These are phyloP conservation scores for Cladosporium oxysporum DNA, from an alignment of 2,329 filamentous ascomycete genomes.

Conservation along the genomic window DNA sequence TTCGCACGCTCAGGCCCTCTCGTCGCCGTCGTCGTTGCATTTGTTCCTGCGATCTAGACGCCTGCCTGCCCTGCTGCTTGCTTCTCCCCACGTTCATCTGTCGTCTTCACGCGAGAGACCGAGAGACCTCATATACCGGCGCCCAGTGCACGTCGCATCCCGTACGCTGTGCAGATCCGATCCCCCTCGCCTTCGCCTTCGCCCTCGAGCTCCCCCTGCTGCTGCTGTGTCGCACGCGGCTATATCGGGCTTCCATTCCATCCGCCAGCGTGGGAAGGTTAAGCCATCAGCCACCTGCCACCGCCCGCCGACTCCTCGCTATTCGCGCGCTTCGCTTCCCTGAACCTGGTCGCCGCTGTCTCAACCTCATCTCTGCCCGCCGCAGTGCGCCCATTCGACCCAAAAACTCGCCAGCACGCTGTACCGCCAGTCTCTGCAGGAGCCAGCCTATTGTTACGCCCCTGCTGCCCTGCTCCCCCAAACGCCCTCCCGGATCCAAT, in stretches of 20 bases:
- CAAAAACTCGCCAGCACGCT: background rate
- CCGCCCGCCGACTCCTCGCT: background rate
- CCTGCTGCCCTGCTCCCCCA: background rate
- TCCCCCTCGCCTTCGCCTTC: background rate
- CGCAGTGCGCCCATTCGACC: conserved; percentile 15
- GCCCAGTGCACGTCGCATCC: background rate
- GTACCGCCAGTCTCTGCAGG: conserved; percentile 14
- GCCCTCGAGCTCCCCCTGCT: background rate
- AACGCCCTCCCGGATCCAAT: background rate
- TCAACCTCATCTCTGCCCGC: conserved; percentile 17
- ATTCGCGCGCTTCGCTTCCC: conserved; percentile 2
- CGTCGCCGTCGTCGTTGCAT: conserved; percentile 1
- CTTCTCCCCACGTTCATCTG: background rate
- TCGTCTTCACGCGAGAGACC: conserved; percentile 9
- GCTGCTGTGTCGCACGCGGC: background rate
- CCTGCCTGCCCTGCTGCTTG: background rate
- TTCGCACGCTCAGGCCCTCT: conserved; percentile 9
- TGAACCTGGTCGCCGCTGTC: conserved; percentile 12
- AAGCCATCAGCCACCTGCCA: conserved; percentile 10
- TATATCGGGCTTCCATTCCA: conserved; percentile 3
- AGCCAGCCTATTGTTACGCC: conserved; percentile 1
- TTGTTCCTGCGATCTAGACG: conserved; percentile 8
- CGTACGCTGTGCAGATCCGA: background rate
- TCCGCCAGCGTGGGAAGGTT: conserved; percentile 3
- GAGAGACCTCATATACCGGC: conserved; percentile 2